Evolutionary conservation across 768 basidiomycete genomes (phyloP), one percentile per base, ranked within the genome.

Genomic region (Podaxis rugospora): DNA sequence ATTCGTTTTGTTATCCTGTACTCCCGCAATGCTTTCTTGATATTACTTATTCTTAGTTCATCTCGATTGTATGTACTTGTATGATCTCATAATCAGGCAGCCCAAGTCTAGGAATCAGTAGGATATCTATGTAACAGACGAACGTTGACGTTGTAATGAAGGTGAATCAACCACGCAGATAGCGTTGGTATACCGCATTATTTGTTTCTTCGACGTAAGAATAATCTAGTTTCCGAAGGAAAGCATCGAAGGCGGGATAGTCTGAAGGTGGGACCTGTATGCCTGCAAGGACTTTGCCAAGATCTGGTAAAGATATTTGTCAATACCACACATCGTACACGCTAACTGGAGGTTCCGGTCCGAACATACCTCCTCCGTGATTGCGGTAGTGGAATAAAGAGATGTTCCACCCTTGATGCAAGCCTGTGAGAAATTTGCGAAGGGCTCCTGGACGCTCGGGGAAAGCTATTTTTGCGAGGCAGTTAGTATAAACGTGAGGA

Each of bases 321-420:
- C 2, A 57, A 2, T 11, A 50, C 55, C 42, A 21, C 53, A 9
- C 5, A 32, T 27, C 21, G 25, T 18, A 7, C 27, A 32, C 32
- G 7, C 7, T 32, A 9, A 32, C 32, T 5, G 49, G 25, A 28
- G 13, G 9, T 18, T 3, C 54, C 37, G 37, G 46, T 32, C 55
- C 57, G 50, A 55, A 79, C 88, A 61, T 66, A 93, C 95, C 95
- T 69, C 90, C 93, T 32, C 97, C 97, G 62, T 98, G 96, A 71
- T 98, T 98, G 58, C 97, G 84, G 74, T 99, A 99, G 72, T 99
- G 97, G 78, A 98, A 99, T 64, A 99, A 72, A 1, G 94, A 90
- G 52, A 99, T 93, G 72, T 95, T 98, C 95, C 95, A 98, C 25
- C 87, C 88, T 18, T 83, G 77, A 35, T 89, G 89, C 49, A 99